A percentile compares a stretch with the other conserved stretches of the same genome.
These are phyloP conservation scores for Penicillium samsonianum DNA, from an alignment of 495 filamentous ascomycete species.

Conservation along the genomic window DNA sequence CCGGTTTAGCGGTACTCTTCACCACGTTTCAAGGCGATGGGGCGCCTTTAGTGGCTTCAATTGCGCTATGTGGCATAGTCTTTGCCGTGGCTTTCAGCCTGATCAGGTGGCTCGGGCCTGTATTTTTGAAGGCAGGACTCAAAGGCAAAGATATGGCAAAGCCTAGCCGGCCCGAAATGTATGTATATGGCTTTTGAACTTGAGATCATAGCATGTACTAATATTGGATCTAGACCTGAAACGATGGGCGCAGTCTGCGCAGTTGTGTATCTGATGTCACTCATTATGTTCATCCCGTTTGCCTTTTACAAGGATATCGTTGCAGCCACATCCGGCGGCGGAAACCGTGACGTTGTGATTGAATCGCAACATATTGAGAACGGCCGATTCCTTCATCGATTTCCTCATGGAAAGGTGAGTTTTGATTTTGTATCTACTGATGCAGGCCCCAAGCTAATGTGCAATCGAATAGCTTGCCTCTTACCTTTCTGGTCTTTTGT, in stretches of 20 bases:
- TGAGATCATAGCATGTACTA: conserved; percentile 16
- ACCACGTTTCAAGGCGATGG: conserved; percentile 85
- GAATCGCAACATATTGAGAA: conserved; percentile 65
- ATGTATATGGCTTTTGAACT: conserved; percentile 29
- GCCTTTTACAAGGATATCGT: conserved; percentile 98
- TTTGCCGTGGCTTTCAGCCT: conserved; percentile 78
- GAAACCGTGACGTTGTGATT: conserved; percentile 82
- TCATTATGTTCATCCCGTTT: conserved; percentile 93
- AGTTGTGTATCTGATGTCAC: conserved; percentile 80
- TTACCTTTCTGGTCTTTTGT: conserved; percentile 91
- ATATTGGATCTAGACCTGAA: conserved; percentile 64
- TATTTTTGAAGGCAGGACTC: conserved; percentile 84
- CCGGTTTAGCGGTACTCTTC: conserved; percentile 70
- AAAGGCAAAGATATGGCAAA: conserved; percentile 93
- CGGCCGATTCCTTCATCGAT: conserved; percentile 81
- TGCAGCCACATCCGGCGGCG: conserved; percentile 90
- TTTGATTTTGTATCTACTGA: not conserved
- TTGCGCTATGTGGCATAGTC: conserved; percentile 81
- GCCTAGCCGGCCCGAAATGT: conserved; percentile 71
- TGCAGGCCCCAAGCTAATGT: not conserved
- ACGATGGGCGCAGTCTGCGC: conserved; percentile 97
- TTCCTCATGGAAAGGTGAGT: conserved; percentile 87
- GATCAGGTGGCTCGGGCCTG: conserved; percentile 91
- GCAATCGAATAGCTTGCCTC: conserved; percentile 70
- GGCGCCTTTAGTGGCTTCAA: conserved; percentile 82